phyloP scores from a whole-genome alignment of 129 eudicot genomes.

The Flaveria linearis region DNA sequence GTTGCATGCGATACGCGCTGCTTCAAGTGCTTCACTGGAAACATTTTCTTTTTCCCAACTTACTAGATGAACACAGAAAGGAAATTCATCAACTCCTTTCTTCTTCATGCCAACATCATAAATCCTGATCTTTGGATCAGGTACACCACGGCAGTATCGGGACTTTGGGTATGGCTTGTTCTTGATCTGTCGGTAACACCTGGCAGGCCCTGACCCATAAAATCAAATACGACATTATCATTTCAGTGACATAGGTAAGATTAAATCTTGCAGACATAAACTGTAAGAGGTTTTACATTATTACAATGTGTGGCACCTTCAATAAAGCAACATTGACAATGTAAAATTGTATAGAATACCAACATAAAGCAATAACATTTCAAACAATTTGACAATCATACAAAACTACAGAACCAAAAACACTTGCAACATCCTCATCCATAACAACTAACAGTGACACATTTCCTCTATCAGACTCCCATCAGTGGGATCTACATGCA shows the following conservation, averaged over 20 bases:
- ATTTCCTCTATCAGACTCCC: too few species aligned
- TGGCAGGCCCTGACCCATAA: constrained; percentile 62
- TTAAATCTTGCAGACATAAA: too few species aligned
- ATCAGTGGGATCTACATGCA: too few species aligned
- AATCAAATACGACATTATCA: neutral
- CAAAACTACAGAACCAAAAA: too few species aligned
- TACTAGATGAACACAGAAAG: constrained; percentile 79
- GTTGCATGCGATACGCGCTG: constrained; percentile 91
- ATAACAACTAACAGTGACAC: too few species aligned
- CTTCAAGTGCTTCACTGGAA: constrained; percentile 84
- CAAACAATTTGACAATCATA: too few species aligned
- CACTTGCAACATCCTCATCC: too few species aligned
- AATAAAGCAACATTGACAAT: too few species aligned
- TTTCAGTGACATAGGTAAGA: neutral
- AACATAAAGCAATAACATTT: too few species aligned
- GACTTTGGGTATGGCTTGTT: constrained; percentile 89
- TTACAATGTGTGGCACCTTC: too few species aligned
- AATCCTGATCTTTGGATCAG: constrained; percentile 84
- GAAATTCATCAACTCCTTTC: constrained; percentile 89
- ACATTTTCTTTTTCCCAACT: constrained; percentile 93
- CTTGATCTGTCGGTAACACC: constrained; percentile 85
- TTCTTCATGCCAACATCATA: constrained; percentile 91
- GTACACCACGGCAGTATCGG: constrained; percentile 85
- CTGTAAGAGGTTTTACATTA: too few species aligned
- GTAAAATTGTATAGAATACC: too few species aligned